Evolutionary conservation across 169 alveolate species (phyloP).

Genomic region (Theileria annulata): DNA sequence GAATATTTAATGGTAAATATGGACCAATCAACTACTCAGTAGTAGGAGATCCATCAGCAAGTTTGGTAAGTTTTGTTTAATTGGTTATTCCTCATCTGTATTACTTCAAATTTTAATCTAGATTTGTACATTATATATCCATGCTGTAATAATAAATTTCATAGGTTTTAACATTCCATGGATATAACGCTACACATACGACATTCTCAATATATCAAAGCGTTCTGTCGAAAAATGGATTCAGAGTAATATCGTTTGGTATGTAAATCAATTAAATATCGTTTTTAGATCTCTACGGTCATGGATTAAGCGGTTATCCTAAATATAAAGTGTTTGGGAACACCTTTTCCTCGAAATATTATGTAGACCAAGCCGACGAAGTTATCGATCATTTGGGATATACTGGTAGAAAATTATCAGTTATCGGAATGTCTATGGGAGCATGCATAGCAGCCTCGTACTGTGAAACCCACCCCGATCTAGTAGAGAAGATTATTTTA

Average conservation of each 20-base stretch:
- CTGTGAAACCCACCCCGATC: slow-evolving; percentile 72
- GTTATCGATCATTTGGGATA: slow-evolving; percentile 61
- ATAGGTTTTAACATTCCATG: slow-evolving; percentile 76
- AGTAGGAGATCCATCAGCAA: slow-evolving; percentile 63
- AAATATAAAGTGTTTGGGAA: slow-evolving; percentile 67
- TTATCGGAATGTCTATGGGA: slow-evolving; percentile 81
- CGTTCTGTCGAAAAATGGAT: slow-evolving; percentile 59
- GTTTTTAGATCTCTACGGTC: slow-evolving; percentile 72
- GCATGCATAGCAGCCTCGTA: slow-evolving; percentile 73
- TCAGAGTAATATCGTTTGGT: slow-evolving; percentile 76
- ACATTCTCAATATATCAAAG: slow-evolving; percentile 69
- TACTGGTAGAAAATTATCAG: slow-evolving; percentile 54
- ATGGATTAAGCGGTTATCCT: slow-evolving; percentile 78
- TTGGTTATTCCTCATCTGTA: not conserved
- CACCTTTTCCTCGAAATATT: slow-evolving; percentile 72
- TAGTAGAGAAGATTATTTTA: slow-evolving; percentile 70
- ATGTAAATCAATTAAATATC: slow-evolving; percentile 10
- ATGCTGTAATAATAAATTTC: not conserved
- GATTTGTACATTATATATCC: not conserved
- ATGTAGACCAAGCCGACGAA: slow-evolving; percentile 76
- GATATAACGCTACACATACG: slow-evolving; percentile 74
- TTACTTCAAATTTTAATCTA: not conserved
- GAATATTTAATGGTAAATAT: slow-evolving; percentile 67
- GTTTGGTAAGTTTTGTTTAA: slow-evolving; percentile 37
- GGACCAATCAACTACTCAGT: slow-evolving; percentile 71